Percentiles rank a stretch among this genome's conserved stretches.
Evolutionary conservation across 177 flowering plant species (phyloP).

Genomic region (Vitis hybrid): DNA sequence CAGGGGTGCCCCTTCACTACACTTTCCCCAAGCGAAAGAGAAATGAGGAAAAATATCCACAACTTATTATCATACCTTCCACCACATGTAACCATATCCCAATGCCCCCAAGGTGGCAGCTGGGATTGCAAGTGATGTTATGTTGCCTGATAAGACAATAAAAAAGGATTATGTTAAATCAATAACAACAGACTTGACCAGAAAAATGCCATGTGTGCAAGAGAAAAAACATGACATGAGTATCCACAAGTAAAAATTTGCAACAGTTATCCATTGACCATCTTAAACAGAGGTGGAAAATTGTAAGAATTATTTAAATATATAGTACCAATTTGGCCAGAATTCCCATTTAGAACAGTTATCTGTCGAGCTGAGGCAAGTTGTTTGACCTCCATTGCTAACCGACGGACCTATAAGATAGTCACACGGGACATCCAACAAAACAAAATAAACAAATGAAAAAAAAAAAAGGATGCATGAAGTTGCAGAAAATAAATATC

Average conservation of each 20-base stretch:
- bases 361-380: conserved; percentile 63
- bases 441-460: neutral
- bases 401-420: conserved; percentile 62
- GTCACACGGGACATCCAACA: conserved; percentile 3
- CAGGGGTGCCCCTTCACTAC: no score
- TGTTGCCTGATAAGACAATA: conserved; percentile 36
- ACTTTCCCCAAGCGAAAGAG: neutral
- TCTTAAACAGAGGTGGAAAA: neutral
- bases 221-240: neutral
- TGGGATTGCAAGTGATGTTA: conserved; percentile 55
- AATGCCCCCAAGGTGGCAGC: conserved; percentile 79
- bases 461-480: neutral
- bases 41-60: neutral
- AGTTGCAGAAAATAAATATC: no score
- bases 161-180: neutral
- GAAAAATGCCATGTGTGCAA: neutral
- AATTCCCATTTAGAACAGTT: conserved; percentile 74
- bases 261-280: neutral
- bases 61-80: conserved; percentile 65
- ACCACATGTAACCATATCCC: conserved; percentile 99
- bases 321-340: conserved; percentile 45
- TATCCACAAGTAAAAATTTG: neutral
- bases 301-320: neutral
- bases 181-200: neutral
- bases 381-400: conserved; percentile 71